A percentile compares a stretch with the other conserved stretches of the same genome.
These are phyloP conservation scores for Leccinum pallidistipes DNA, from an alignment of 1,284 basidiomycete species.

Conservation along the genomic window DNA sequence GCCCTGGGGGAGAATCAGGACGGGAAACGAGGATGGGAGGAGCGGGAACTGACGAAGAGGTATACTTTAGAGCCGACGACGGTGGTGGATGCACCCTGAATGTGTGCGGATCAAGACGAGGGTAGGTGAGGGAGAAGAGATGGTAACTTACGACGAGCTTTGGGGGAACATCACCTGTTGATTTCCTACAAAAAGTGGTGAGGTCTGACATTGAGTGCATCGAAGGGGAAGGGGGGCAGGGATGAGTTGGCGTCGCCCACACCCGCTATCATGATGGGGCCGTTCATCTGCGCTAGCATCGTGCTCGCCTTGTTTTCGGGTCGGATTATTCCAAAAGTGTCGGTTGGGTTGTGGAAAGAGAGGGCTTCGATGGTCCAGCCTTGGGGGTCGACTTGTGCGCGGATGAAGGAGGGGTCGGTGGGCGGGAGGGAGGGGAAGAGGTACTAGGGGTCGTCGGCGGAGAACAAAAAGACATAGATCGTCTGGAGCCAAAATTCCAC, in stretches of 20 bases:
- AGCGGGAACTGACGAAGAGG: slow-evolving; percentile 63
- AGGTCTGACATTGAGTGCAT: slow-evolving; percentile 87
- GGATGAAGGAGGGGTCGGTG: slow-evolving; percentile 75
- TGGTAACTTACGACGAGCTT: slow-evolving; percentile 76
- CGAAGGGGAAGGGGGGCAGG: not conserved
- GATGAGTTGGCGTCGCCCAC: slow-evolving; percentile 63
- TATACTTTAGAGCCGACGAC: slow-evolving; percentile 84
- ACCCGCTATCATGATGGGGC: slow-evolving; percentile 79
- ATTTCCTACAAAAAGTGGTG: slow-evolving; percentile 81
- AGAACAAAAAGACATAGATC: slow-evolving; percentile 95
- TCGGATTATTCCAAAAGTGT: slow-evolving; percentile 97
- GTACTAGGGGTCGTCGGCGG: slow-evolving; percentile 84
- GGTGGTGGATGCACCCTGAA: slow-evolving; percentile 79
- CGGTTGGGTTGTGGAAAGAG: slow-evolving; percentile 89
- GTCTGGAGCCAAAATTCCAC: slow-evolving; percentile 80
- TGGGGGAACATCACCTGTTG: slow-evolving; percentile 84
- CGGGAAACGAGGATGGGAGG: not conserved
- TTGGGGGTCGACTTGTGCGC: slow-evolving; percentile 93
- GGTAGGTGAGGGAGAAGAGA: not conserved
- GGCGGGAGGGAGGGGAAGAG: slow-evolving; percentile 83
- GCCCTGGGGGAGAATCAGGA: slow-evolving; percentile 48
- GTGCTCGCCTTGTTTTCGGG: slow-evolving; percentile 87
- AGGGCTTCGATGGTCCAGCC: slow-evolving; percentile 97
- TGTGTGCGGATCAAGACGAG: not conserved
- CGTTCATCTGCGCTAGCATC: slow-evolving; percentile 90